A percentile compares a stretch with the other conserved stretches of the same genome.
Evolutionary conservation across 768 basidiomycete species (phyloP).

Genomic region (Mrakia gelida): DNA sequence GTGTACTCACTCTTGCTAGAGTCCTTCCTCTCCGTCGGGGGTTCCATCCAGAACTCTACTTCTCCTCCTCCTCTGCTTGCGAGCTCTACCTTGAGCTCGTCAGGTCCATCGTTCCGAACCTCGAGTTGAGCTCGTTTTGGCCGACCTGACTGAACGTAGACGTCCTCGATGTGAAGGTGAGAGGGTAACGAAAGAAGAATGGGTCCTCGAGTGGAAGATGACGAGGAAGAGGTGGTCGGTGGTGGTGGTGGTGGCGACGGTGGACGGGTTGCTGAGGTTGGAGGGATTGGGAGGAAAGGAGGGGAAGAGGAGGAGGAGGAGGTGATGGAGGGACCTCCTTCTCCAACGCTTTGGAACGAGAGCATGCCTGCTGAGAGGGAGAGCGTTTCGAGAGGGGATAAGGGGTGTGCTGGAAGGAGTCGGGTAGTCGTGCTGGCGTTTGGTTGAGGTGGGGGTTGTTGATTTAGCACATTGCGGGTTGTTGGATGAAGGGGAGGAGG

Average conservation of each 20-base stretch:
- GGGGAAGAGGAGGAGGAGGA: background rate
- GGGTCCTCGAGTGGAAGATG: background rate
- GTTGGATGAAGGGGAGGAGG: conserved; percentile 9
- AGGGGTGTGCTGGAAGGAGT: background rate
- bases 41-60: conserved; percentile 13
- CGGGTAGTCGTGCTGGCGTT: background rate
- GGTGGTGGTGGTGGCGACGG: background rate
- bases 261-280: background rate
- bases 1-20: background rate
- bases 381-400: too few relatives aligned
- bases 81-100: background rate
- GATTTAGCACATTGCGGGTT: background rate
- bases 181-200: conserved; percentile 2
- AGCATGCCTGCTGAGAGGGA: background rate
- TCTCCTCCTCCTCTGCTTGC: background rate
- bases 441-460: background rate
- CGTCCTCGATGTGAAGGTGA: conserved; percentile 10
- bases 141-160: background rate
- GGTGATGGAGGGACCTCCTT: background rate
- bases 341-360: background rate
- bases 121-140: background rate
- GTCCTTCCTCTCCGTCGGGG: background rate
- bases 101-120: conserved; percentile 2
- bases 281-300: background rate
- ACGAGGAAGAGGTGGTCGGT: background rate